Base-by-base conservation (phyloP, 805 yeast genomes). In the Kodamaea restingae region DNA sequence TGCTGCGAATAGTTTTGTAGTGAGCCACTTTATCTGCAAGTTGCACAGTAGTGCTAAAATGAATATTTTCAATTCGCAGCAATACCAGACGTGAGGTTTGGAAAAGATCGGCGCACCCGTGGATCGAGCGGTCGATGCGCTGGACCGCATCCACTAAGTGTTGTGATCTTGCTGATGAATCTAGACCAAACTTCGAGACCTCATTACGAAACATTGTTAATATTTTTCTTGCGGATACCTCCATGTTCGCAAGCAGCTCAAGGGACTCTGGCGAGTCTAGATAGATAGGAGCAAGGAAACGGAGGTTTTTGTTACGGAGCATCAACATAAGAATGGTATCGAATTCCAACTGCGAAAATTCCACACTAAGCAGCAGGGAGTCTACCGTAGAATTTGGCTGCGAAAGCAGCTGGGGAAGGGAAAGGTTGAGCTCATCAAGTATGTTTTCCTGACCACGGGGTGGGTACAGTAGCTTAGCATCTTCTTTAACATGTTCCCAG, bases 301-400 rank as follows among this genome's bases (percentile, higher is more conserved):
- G n/a, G 21, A 30, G 32, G 21, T 7, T 15, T 17, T 30, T 30
- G 32, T 30, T 30, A 12, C 32, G 32, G 20, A 30, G 32, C 32
- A 30, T 30, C 20, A 30, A 18, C 4, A 12, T 4, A 12, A 30
- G 20, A 4, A 30, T 17, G 7, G 32, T 30, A 12, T 30, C 21
- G 12, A 27, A 15, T 6, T 10, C 28, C 14, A 25, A 25, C 28
- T 25, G 28, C 22, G 22, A 20, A 20, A 20, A 20, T 8, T 8
- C 22, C 22, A 8, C 5, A 5, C 5, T 6, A 8, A 8, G 22
- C 8, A 20, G 22, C 22, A 6, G 22, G 8, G 22, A 20, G 22
- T 20, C 22, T 20, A 20, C 8, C 22, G 22, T 5, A 20, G 22
- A 20, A 8, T 20, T 20, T 20, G 22, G 22, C 22, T 20, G 22